Percentiles rank a stretch among this genome's conserved stretches.
phyloP scores from a whole-genome alignment of 2,329 filamentous ascomycete species.

The Penicillium thymicola region DNA sequence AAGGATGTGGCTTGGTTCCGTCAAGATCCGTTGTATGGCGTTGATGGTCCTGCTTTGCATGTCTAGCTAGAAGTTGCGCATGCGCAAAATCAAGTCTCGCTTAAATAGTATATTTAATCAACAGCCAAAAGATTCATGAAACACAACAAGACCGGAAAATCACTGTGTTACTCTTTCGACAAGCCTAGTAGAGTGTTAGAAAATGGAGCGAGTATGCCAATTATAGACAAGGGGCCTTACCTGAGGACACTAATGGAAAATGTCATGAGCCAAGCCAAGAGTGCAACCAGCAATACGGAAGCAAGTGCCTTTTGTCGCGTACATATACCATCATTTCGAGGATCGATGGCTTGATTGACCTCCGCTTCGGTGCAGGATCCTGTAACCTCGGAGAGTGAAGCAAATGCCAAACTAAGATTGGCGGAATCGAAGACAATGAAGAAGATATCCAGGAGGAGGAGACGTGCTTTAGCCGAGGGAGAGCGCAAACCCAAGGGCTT shows the following conservation, averaged over 20 bases:
- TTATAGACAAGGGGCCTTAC: conserved; percentile 29
- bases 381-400: conserved; percentile 65
- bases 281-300: conserved; percentile 72
- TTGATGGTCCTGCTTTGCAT: conserved; percentile 51
- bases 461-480: conserved; percentile 77
- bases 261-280: conserved; percentile 86
- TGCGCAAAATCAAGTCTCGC: background rate
- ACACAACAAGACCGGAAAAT: background rate
- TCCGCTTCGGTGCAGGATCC: conserved; percentile 55
- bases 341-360: conserved; percentile 34
- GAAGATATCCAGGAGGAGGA: conserved; percentile 87
- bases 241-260: conserved; percentile 83
- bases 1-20: conserved; percentile 54
- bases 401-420: conserved; percentile 85
- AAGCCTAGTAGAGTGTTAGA: conserved; percentile 36
- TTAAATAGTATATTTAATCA: background rate
- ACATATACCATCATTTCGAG: conserved; percentile 53
- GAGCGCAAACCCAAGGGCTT: conserved; percentile 86
- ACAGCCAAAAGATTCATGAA: background rate
- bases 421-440: conserved; percentile 98
- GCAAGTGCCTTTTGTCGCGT: conserved; percentile 67
- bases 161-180: conserved; percentile 36
- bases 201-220: background rate
- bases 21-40: conserved; percentile 59
- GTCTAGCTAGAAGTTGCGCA: conserved; percentile 22